Percentiles rank a stretch among this genome's conserved stretches.
Evolutionary conservation across 164 flowering plant species (phyloP).

Genomic region (Annona squamosa): DNA sequence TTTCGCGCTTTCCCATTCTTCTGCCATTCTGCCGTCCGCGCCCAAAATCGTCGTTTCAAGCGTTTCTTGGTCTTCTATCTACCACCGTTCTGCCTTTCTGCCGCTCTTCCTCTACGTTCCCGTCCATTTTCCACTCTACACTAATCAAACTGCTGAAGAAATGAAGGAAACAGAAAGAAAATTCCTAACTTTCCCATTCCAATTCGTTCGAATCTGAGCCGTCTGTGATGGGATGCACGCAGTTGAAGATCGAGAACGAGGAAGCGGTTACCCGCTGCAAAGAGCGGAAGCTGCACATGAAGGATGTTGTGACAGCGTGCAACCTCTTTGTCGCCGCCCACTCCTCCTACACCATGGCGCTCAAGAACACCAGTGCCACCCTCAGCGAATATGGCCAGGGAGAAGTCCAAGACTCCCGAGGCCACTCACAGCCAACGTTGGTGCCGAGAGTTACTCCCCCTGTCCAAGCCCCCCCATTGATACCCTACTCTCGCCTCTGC

Average conservation of each 20-base stretch:
- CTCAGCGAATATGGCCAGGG: conserved; percentile 76
- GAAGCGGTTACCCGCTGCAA: conserved; percentile 79
- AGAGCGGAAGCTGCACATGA: conserved; percentile 57
- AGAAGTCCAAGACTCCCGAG: conserved; percentile 30
- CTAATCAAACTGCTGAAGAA: not conserved
- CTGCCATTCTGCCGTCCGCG: too few species aligned
- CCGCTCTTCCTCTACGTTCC: too few species aligned
- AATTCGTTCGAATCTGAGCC: not conserved
- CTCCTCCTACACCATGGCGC: conserved; percentile 57
- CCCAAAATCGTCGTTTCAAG: too few species aligned
- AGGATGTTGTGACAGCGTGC: conserved; percentile 51
- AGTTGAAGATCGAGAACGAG: conserved; percentile 85
- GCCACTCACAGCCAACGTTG: not conserved
- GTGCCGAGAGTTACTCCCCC: not conserved
- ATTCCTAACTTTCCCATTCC: not conserved
- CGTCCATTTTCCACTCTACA: too few species aligned
- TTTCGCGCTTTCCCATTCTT: too few species aligned
- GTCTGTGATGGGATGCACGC: conserved; percentile 68
- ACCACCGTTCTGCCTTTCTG: too few species aligned
- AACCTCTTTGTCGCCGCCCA: conserved; percentile 84
- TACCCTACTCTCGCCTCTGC: too few species aligned
- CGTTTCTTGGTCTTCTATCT: too few species aligned
- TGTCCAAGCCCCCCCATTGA: conserved; percentile 49
- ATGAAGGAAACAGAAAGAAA: not conserved
- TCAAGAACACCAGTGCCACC: conserved; percentile 83